A percentile compares a stretch with the other conserved stretches of the same genome.
Conservation (phyloP, 1,284 basidiomycete species). For the Ustilago tritici region DNA sequence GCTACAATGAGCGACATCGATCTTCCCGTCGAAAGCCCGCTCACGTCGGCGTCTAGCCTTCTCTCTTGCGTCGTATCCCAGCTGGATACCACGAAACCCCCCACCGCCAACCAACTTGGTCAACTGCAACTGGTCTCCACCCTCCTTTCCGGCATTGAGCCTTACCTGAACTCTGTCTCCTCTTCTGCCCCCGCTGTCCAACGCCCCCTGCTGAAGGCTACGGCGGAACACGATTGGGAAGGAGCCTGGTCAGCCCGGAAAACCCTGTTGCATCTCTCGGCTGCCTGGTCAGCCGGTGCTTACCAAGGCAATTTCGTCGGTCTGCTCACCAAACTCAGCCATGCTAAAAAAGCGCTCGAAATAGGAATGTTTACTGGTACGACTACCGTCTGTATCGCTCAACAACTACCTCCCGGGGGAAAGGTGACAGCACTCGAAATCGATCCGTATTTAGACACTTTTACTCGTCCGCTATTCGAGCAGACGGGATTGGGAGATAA, state of each 20-base stretch:
- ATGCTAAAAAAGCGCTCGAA: slow-evolving; percentile 54
- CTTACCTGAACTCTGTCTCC: slow-evolving; percentile 52
- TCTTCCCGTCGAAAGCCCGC: slow-evolving; percentile 46
- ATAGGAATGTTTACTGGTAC: slow-evolving; percentile 65
- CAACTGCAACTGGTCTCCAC: slow-evolving; percentile 39
- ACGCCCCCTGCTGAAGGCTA: slow-evolving; percentile 45
- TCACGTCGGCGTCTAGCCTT: slow-evolving; percentile 42
- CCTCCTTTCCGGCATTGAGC: slow-evolving; percentile 46
- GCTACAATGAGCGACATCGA: slow-evolving; percentile 30
- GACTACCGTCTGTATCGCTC: slow-evolving; percentile 57
- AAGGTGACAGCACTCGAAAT: slow-evolving; percentile 67
- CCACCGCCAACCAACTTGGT: slow-evolving; percentile 17
- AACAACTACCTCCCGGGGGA: slow-evolving; percentile 43
- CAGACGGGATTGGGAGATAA: slow-evolving; percentile 60
- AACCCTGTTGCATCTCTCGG: slow-evolving; percentile 41
- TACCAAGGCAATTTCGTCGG: slow-evolving; percentile 60
- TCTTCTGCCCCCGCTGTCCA: slow-evolving; percentile 38
- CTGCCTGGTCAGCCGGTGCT: slow-evolving; percentile 51
- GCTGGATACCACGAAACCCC: slow-evolving; percentile 16
- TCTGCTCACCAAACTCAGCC: slow-evolving; percentile 44
- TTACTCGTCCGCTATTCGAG: slow-evolving; percentile 62
- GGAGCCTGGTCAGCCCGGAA: slow-evolving; percentile 35
- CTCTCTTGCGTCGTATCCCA: slow-evolving; percentile 25
- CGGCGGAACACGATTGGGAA: slow-evolving; percentile 53
- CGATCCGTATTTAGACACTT: slow-evolving; percentile 64